A percentile compares a stretch with the other conserved stretches of the same genome.
phyloP scores from a whole-genome alignment of 148 eudicot genomes.

The Linanthus parryae region DNA sequence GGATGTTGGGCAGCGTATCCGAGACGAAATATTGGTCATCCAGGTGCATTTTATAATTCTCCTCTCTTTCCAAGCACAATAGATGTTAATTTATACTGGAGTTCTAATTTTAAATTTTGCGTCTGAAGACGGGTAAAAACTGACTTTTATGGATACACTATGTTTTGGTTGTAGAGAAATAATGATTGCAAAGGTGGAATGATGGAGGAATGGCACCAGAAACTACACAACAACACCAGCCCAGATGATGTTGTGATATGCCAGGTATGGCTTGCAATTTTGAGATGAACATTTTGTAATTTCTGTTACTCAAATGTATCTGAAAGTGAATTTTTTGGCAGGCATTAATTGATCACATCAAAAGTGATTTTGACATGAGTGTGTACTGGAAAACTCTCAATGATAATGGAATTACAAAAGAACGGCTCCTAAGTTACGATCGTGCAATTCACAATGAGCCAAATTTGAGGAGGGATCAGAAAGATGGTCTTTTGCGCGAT shows the following conservation, averaged over 20 bases:
- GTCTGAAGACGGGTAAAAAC: not conserved
- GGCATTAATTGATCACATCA: slow-evolving; percentile 87
- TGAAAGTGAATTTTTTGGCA: slow-evolving; percentile 24
- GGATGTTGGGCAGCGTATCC: slow-evolving; percentile 96
- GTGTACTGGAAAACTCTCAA: slow-evolving; percentile 92
- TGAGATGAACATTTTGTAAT: too few relatives aligned
- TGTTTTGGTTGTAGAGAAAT: slow-evolving; percentile 58
- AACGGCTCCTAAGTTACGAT: slow-evolving; percentile 95
- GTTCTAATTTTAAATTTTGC: not conserved
- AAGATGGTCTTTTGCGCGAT: slow-evolving; percentile 93
- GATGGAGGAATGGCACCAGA: slow-evolving; percentile 99
- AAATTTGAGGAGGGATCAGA: slow-evolving; percentile 71
- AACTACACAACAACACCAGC: slow-evolving; percentile 96
- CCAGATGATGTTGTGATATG: slow-evolving; percentile 98
- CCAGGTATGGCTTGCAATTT: slow-evolving; percentile 86
- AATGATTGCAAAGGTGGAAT: slow-evolving; percentile 94
- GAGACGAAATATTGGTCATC: slow-evolving; percentile 95
- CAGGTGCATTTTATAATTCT: slow-evolving; percentile 34
- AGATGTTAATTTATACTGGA: not conserved
- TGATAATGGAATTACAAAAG: slow-evolving; percentile 92
- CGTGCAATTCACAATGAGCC: slow-evolving; percentile 96
- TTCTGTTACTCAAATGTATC: not conserved
- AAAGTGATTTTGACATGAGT: slow-evolving; percentile 70
- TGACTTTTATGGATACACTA: not conserved
- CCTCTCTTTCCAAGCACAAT: not conserved